These are phyloP conservation scores for Fraxinus nigra DNA, from an alignment of 305 asterid genomes.

Conservation along the genomic window DNA sequence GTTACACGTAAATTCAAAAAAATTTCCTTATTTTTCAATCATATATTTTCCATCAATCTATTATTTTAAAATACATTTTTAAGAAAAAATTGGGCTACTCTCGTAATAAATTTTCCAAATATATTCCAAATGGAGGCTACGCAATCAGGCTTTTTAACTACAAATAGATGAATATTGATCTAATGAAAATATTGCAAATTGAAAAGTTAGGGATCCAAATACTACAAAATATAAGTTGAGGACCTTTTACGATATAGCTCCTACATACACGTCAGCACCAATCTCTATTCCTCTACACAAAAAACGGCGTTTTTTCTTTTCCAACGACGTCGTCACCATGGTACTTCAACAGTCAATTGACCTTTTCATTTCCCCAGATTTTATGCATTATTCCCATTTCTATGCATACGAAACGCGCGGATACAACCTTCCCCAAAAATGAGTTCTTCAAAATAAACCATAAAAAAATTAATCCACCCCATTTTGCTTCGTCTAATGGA, in stretches of 20 bases:
- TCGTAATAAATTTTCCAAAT: neutral
- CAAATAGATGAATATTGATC: neutral
- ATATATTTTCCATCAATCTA: too few relatives aligned
- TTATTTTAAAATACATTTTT: too few relatives aligned
- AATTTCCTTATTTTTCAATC: too few relatives aligned
- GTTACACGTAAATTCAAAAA: too few relatives aligned
- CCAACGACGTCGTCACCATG: neutral
- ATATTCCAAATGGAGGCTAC: neutral
- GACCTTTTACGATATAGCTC: neutral
- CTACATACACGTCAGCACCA: neutral
- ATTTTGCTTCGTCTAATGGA: constrained; percentile 43
- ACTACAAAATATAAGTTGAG: too few relatives aligned
- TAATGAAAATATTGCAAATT: neutral
- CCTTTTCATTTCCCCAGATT: constrained; percentile 2
- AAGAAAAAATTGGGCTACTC: too few relatives aligned
- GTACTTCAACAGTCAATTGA: constrained; percentile 4
- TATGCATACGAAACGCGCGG: neutral
- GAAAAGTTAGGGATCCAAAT: neutral
- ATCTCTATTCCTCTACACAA: neutral
- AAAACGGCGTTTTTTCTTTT: neutral
- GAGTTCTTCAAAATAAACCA: neutral
- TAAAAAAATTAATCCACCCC: neutral
- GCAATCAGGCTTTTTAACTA: neutral
- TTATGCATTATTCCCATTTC: neutral
- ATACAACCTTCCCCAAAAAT: neutral